Base-by-base conservation (phyloP, 2,329 filamentous ascomycete species). In the Fusarium subtropicale region DNA sequence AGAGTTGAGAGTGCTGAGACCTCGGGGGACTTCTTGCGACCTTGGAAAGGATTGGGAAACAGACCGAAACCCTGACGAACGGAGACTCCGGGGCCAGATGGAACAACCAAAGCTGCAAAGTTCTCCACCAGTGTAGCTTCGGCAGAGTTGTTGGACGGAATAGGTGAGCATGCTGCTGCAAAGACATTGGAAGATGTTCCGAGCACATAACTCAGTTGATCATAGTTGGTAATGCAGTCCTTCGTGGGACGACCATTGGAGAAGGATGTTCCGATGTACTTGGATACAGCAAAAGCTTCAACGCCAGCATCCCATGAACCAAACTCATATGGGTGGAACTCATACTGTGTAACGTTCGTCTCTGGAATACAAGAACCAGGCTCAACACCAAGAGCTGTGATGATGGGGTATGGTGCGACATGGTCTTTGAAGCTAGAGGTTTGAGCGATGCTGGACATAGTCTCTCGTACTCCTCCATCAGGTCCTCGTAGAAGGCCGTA, bases 321-420 rank as follows among this genome's bases (percentile, higher is more conserved):
- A 44, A 60, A 60, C n/a, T 60, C 57, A 3, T 44, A 60, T 0
- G 57, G 57, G 2, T 60, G 57, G 24, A 60, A 60, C 7, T 60
- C 57, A 5, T 60, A 60, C 5, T 60, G 57, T 1, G 57, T 60
- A 2, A 22, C 57, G 4, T 60, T 60, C 7, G 52, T 28, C 11
- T 50, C 52, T 1, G 57, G 57, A 11, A 57, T 60, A 11, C 57
- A 60, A 1, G 52, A 60, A 1, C 57, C 57, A 15, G 52, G 31
- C 12, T 60, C 36, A 1, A 60, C 28, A 22, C 57, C 57, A 50
- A 60, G 57, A 3, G 34, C 52, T 44, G 57, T 60, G n/a, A 60
- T 60, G 18, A 60, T 60, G 0, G 57, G 57, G 5, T 60, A 60
- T 31, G 57, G 52, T 7, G 52, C 57, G 4, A 30, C 1, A 10